Evolutionary conservation across 2,329 filamentous ascomycete species (phyloP).

Genomic region (Alternaria alternata): DNA sequence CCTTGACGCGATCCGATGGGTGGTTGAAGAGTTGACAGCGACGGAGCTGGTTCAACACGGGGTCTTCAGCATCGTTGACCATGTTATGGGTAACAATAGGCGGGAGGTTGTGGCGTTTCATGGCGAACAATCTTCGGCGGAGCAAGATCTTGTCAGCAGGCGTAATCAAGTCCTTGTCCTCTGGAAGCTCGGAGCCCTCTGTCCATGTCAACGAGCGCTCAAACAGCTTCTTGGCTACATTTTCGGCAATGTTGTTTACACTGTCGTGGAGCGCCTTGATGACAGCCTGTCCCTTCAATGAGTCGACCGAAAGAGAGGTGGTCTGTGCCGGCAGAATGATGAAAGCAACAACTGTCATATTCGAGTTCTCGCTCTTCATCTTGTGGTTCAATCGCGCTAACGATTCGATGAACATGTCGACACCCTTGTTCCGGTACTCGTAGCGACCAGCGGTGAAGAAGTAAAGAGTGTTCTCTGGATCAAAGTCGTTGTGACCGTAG

Average conservation of each 20-base stretch:
- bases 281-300: slow-evolving; percentile 94
- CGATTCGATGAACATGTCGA: slow-evolving; percentile 99
- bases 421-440: slow-evolving; percentile 97
- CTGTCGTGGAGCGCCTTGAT: slow-evolving; percentile 96
- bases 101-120: slow-evolving; percentile 90
- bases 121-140: slow-evolving; percentile 89
- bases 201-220: slow-evolving; percentile 95
- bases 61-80: slow-evolving; percentile 91
- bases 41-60: slow-evolving; percentile 93
- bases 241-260: slow-evolving; percentile 88
- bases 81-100: slow-evolving; percentile 99
- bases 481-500: slow-evolving; percentile 97
- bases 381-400: slow-evolving; percentile 93
- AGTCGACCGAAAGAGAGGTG: slow-evolving; percentile 91
- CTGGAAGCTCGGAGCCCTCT: slow-evolving; percentile 89
- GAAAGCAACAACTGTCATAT: slow-evolving; percentile 94
- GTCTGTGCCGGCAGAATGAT: slow-evolving; percentile 99
- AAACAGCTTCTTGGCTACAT: slow-evolving; percentile 92
- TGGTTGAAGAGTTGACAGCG: slow-evolving; percentile 98
- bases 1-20: slow-evolving; percentile 91
- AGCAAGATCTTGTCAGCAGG: slow-evolving; percentile 91
- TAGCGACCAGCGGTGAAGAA: slow-evolving; percentile 97
- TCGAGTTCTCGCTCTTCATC: slow-evolving; percentile 83
- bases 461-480: slow-evolving; percentile 95
- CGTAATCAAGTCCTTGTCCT: slow-evolving; percentile 95